phyloP scores from a whole-genome alignment of 768 basidiomycete genomes.

The Suillus cothurnatus region DNA sequence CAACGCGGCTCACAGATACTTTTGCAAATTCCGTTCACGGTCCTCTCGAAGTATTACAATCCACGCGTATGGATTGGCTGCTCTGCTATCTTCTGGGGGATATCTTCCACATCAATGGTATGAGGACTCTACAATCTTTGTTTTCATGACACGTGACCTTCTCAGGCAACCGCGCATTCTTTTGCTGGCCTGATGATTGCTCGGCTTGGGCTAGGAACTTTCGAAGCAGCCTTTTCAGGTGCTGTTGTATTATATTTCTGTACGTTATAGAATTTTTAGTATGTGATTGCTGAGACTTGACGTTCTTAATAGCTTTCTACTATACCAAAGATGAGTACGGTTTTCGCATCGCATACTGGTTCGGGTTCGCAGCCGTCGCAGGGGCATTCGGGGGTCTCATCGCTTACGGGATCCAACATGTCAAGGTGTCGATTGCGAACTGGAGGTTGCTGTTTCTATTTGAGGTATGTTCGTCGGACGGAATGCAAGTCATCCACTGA shows the following conservation, averaged over 20 bases:
- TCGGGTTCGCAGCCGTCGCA: conserved; percentile 57
- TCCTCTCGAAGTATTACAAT: conserved; percentile 65
- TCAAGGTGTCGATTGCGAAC: conserved; percentile 36
- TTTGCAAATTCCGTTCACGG: conserved; percentile 67
- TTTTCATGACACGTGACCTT: neutral
- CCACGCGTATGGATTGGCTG: conserved; percentile 74
- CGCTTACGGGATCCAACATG: conserved; percentile 52
- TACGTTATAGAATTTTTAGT: conserved; percentile 23
- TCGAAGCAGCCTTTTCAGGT: conserved; percentile 38
- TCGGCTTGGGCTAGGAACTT: conserved; percentile 34
- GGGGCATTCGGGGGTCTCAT: conserved; percentile 60
- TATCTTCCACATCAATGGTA: conserved; percentile 74
- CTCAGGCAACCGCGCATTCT: conserved; percentile 28
- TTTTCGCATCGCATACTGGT: conserved; percentile 51
- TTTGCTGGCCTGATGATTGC: conserved; percentile 32
- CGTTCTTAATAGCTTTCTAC: conserved; percentile 41
- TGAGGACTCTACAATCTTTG: conserved; percentile 8
- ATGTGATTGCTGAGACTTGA: neutral
- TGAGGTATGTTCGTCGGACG: conserved; percentile 18
- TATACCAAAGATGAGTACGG: conserved; percentile 52
- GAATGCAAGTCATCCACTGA: neutral
- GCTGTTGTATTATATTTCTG: conserved; percentile 35
- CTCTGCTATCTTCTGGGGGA: conserved; percentile 72
- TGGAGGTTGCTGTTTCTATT: conserved; percentile 42
- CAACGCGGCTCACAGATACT: conserved; percentile 50